These are phyloP conservation scores for Termitomyces sp. DNA, from an alignment of 768 basidiomycete species.

Conservation along the genomic window DNA sequence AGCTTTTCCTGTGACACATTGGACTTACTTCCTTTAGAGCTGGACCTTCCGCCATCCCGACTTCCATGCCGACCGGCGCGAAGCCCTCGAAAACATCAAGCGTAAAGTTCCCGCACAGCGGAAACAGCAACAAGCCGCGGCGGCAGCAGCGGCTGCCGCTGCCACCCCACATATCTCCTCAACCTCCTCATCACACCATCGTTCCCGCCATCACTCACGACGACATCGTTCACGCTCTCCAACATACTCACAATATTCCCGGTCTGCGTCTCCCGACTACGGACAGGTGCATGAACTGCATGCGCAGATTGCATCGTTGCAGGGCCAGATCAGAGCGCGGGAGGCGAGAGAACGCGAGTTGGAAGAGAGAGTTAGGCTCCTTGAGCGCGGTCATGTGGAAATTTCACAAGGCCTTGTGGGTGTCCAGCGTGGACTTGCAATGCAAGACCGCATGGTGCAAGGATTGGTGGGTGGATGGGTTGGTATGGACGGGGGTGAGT, in stretches of 20 bases:
- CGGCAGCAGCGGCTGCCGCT: slow-evolving; percentile 5
- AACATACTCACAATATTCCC: slow-evolving; percentile 20
- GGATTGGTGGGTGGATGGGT: slow-evolving; percentile 61
- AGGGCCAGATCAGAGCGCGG: slow-evolving; percentile 26
- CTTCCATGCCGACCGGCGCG: slow-evolving; percentile 49
- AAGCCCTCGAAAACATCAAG: slow-evolving; percentile 55
- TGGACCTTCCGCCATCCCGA: slow-evolving; percentile 61
- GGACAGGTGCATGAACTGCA: slow-evolving; percentile 11
- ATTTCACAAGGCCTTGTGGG: slow-evolving; percentile 32
- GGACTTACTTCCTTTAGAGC: slow-evolving; percentile 24
- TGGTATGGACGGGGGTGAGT: slow-evolving; percentile 33
- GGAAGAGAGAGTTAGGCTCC: slow-evolving; percentile 24
- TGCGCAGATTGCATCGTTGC: slow-evolving; percentile 17
- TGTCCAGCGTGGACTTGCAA: slow-evolving; percentile 56
- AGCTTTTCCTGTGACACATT: background rate
- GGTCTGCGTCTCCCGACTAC: slow-evolving; percentile 3
- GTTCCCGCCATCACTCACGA: slow-evolving; percentile 20
- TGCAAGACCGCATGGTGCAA: slow-evolving; percentile 80
- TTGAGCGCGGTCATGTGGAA: slow-evolving; percentile 36
- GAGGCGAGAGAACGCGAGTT: slow-evolving; percentile 30
- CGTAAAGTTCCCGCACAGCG: slow-evolving; percentile 54
- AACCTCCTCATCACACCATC: slow-evolving; percentile 12
- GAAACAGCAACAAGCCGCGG: slow-evolving; percentile 35
- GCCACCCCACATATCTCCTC: slow-evolving; percentile 9
- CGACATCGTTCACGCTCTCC: slow-evolving; percentile 11